Evolutionary conservation across 805 yeast genomes (phyloP).

Genomic region (Candida tallmaniae): DNA sequence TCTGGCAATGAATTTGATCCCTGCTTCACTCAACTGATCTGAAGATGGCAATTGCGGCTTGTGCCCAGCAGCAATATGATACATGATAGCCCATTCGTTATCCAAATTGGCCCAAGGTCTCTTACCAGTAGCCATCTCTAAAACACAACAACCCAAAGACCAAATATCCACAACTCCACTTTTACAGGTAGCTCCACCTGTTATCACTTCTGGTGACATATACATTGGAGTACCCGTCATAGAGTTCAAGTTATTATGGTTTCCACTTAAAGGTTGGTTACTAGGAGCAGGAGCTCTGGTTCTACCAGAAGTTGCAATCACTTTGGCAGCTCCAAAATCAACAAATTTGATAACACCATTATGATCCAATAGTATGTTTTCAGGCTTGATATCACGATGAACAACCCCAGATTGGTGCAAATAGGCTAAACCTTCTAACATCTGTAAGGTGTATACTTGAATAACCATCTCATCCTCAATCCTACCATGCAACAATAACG

Average conservation of each 20-base stretch:
- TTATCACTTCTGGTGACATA: conserved; percentile 96
- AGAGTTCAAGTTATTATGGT: conserved; percentile 34
- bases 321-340: conserved; percentile 97
- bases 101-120: conserved; percentile 96
- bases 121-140: conserved; percentile 95
- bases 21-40: conserved; percentile 74
- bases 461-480: conserved; percentile 93
- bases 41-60: conserved; percentile 77
- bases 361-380: conserved; percentile 83
- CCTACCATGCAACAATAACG: conserved; percentile 82
- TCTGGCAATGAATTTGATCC: conserved; percentile 63
- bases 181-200: conserved; percentile 60
- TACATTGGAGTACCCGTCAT: conserved; percentile 98
- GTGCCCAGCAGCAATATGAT: conserved; percentile 94
- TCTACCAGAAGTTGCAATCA: conserved; percentile 60
- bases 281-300: conserved; percentile 25
- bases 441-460: conserved; percentile 83
- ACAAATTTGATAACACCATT: conserved; percentile 92
- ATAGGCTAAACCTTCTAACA: conserved; percentile 93
- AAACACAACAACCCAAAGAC: conserved; percentile 94
- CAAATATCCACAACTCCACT: conserved; percentile 81
- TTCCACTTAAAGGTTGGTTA: conserved; percentile 10
- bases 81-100: conserved; percentile 98
- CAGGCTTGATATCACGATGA: conserved; percentile 97
- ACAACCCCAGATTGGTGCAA: conserved; percentile 91